phyloP scores from a whole-genome alignment of 306 rosid genomes.

The Cucurbita pepo region DNA sequence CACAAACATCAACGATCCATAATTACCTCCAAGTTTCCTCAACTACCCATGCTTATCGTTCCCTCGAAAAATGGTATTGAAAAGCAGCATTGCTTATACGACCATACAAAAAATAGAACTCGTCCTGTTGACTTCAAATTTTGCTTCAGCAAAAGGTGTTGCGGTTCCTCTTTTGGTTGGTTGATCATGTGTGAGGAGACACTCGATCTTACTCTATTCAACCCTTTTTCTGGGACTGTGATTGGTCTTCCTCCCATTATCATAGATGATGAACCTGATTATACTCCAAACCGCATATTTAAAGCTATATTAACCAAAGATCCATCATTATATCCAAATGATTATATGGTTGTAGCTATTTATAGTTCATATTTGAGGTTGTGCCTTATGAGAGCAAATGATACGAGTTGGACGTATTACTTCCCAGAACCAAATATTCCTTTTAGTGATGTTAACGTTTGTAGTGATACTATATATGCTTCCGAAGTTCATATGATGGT shows the following conservation, averaged over 20 bases:
- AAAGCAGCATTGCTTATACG: neutral
- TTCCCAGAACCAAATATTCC: no score
- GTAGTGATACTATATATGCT: neutral
- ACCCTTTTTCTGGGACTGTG: neutral
- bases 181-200: neutral
- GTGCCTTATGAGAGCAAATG: neutral
- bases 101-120: neutral
- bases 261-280: neutral
- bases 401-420: neutral
- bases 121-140: neutral
- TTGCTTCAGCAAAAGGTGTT: neutral
- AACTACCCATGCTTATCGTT: neutral
- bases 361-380: fast-evolving
- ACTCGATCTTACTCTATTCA: neutral
- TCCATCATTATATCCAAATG: neutral
- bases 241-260: neutral
- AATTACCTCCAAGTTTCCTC: neutral
- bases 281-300: neutral
- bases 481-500: neutral
- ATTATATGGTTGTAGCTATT: neutral
- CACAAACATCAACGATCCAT: neutral
- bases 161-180: neutral
- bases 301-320: slow-evolving; percentile 1
- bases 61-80: neutral
- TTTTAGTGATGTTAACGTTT: neutral